phyloP scores from a whole-genome alignment of 2,329 filamentous ascomycete genomes.

The Penicillium vulpinum region DNA sequence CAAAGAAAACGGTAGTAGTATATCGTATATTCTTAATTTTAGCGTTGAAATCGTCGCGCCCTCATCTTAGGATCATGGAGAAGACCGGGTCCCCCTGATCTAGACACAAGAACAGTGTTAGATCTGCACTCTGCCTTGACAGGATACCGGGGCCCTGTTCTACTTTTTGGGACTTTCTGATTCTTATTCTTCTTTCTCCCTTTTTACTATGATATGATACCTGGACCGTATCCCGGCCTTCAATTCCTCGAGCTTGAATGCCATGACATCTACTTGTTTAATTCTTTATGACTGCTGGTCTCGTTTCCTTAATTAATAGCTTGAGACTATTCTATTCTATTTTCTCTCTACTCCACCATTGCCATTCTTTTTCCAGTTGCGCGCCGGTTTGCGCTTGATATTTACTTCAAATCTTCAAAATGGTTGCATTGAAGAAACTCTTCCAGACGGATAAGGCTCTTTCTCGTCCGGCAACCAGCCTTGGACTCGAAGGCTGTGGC shows the following conservation, averaged over 20 bases:
- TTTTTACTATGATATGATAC: conserved; percentile 4
- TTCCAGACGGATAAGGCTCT: conserved; percentile 31
- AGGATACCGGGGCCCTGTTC: conserved; percentile 9
- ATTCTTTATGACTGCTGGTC: conserved; percentile 18
- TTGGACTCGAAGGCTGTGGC: conserved; percentile 7
- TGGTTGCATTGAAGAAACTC: conserved; percentile 39
- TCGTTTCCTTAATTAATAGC: conserved; percentile 14
- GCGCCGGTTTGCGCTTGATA: conserved; percentile 5
- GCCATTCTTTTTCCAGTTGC: not conserved
- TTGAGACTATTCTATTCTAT: not conserved
- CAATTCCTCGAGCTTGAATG: conserved; percentile 12
- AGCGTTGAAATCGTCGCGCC: conserved; percentile 20
- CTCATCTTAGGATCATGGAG: conserved; percentile 25
- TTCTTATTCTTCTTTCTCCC: conserved; percentile 9
- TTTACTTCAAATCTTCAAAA: conserved; percentile 17
- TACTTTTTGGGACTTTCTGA: conserved; percentile 3
- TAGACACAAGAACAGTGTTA: conserved; percentile 17
- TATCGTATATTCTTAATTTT: conserved; percentile 23
- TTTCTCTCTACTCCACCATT: conserved; percentile 4
- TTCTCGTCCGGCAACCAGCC: conserved; percentile 14
- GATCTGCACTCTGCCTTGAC: conserved; percentile 23
- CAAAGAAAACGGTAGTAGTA: conserved; percentile 11
- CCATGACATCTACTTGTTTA: conserved; percentile 15
- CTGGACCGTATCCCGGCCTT: conserved; percentile 15
- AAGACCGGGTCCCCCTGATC: conserved; percentile 25